A percentile compares a stretch with the other conserved stretches of the same genome.
These are phyloP conservation scores for Trebouxia sp. DNA, from an alignment of 139 green algal species.

Conservation along the genomic window DNA sequence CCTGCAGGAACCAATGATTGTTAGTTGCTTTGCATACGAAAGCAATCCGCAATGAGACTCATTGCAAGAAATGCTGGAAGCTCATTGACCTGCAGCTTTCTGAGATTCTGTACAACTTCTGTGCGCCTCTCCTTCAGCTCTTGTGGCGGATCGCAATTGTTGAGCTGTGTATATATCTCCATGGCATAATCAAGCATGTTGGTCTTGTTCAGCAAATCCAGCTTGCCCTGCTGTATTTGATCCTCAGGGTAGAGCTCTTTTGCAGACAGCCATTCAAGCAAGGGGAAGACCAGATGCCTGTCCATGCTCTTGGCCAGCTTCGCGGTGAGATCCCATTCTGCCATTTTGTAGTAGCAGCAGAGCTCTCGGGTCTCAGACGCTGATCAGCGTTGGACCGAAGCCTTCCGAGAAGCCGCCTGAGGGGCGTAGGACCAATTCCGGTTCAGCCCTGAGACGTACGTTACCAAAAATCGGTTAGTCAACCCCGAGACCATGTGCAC, in stretches of 20 bases:
- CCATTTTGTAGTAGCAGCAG: no score
- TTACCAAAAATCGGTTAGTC: no score
- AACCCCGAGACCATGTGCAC: no score
- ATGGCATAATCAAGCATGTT: conserved; percentile 99
- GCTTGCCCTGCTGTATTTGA: conserved; percentile 93
- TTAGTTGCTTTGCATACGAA: not conserved
- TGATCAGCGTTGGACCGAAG: not conserved
- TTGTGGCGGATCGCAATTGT: conserved; percentile 55
- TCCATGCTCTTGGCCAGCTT: conserved; percentile 81
- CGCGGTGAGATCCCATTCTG: conserved; percentile 66
- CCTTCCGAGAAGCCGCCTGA: not conserved
- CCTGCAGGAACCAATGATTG: conserved; percentile 56
- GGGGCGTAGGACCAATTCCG: no score
- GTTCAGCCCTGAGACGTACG: no score
- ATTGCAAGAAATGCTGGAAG: not conserved
- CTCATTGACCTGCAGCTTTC: conserved; percentile 51
- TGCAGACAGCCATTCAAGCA: conserved; percentile 94
- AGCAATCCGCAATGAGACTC: not conserved
- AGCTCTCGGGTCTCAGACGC: no score
- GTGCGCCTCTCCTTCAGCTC: conserved; percentile 19
- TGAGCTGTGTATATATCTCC: conserved; percentile 72
- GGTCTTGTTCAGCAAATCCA: conserved; percentile 92
- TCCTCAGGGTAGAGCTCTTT: conserved; percentile 81
- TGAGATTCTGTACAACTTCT: conserved; percentile 66
- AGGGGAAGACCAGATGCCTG: conserved; percentile 92